These are phyloP conservation scores for Gardenia jasminoides DNA, from an alignment of 257 asterid species.

Conservation along the genomic window DNA sequence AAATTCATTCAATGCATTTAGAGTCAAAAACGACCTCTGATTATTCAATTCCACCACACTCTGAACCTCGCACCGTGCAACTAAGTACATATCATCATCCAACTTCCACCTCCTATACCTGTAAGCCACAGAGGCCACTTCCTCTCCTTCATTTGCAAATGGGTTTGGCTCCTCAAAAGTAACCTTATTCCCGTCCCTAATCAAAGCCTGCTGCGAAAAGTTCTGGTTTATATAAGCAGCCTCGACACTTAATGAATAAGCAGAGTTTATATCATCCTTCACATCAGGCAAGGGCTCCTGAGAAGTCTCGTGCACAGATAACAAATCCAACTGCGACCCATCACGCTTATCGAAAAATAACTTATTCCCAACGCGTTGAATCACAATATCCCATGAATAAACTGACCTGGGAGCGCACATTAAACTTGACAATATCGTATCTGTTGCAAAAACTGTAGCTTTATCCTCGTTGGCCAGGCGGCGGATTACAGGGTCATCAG, in stretches of 20 bases:
- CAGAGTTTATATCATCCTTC: constrained; percentile 91
- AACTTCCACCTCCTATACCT: constrained; percentile 98
- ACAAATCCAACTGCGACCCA: constrained; percentile 87
- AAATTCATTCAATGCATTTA: constrained; percentile 89
- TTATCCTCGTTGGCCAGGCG: constrained; percentile 95
- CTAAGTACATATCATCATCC: constrained; percentile 72
- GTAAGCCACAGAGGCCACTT: constrained; percentile 88
- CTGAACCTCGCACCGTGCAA: constrained; percentile 92
- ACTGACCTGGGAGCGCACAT: constrained; percentile 97
- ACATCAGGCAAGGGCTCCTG: constrained; percentile 95
- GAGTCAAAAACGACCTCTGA: constrained; percentile 72
- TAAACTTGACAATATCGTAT: constrained; percentile 68
- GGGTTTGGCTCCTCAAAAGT: constrained; percentile 91
- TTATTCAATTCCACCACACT: constrained; percentile 79
- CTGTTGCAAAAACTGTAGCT: constrained; percentile 93
- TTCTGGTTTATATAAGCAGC: constrained; percentile 94
- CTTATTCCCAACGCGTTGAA: constrained; percentile 93
- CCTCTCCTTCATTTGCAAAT: constrained; percentile 90
- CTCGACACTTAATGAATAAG: constrained; percentile 78
- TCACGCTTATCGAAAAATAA: constrained; percentile 90
- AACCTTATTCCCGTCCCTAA: constrained; percentile 82
- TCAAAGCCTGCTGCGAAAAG: constrained; percentile 90
- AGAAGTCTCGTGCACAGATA: constrained; percentile 89
- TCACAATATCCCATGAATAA: constrained; percentile 93
- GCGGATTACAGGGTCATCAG: constrained; percentile 92